These are phyloP conservation scores for Geranium incanum DNA, from an alignment of 441 rosid genomes.

Conservation along the genomic window DNA sequence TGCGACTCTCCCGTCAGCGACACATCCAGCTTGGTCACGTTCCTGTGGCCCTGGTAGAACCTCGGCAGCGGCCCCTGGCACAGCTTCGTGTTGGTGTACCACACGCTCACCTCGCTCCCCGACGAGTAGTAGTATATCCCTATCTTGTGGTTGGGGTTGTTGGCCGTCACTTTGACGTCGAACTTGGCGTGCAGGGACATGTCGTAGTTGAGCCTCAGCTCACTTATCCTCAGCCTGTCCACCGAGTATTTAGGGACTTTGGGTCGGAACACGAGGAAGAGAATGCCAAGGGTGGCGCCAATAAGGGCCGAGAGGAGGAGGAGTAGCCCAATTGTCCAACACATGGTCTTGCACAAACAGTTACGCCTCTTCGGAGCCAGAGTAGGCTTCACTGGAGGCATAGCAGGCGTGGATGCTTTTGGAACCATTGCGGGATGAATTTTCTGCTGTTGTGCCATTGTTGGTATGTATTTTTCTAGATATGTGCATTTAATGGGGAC, in stretches of 20 bases:
- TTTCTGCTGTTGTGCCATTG: no score
- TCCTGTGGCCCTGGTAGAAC: conserved; percentile 56
- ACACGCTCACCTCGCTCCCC: conserved; percentile 43
- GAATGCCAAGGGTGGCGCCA: conserved; percentile 28
- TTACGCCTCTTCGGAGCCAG: conserved; percentile 22
- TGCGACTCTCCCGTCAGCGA: conserved; percentile 33
- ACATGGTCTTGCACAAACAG: conserved; percentile 40
- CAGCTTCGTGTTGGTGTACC: conserved; percentile 39
- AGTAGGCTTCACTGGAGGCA: no score
- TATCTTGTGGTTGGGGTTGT: conserved; percentile 47
- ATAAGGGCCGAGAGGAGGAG: conserved; percentile 28
- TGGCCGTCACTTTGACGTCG: conserved; percentile 45
- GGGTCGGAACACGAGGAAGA: conserved; percentile 46
- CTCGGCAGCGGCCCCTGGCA: conserved; percentile 46
- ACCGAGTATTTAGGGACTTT: conserved; percentile 41
- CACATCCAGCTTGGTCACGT: conserved; percentile 41
- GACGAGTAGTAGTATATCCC: conserved; percentile 52
- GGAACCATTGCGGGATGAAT: conserved; percentile 39
- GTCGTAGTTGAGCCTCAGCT: conserved; percentile 42
- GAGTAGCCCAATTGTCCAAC: conserved; percentile 38
- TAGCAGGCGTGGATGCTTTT: conserved; percentile 31
- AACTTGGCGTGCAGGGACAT: conserved; percentile 43
- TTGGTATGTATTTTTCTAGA: no score
- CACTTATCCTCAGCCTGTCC: conserved; percentile 38
- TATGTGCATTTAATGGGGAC: no score